phyloP scores from a whole-genome alignment of 345 rosid genomes.

The Corchorus capsularis region DNA sequence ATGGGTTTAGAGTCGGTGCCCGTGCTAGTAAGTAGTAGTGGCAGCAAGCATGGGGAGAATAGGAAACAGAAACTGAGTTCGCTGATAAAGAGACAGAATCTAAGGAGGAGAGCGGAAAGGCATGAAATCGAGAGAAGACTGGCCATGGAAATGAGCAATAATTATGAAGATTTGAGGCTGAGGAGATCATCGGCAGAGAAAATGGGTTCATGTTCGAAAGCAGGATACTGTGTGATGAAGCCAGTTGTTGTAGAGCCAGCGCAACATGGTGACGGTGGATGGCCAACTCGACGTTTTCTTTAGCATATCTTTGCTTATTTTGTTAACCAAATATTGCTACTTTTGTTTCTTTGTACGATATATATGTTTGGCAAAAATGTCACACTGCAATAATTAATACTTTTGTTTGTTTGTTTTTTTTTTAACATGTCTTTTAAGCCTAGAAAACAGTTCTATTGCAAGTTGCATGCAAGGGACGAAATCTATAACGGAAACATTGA shows the following conservation, averaged over 20 bases:
- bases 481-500: no score
- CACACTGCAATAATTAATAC: neutral
- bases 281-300: slow-evolving; percentile 50
- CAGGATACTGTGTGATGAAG: slow-evolving; percentile 39
- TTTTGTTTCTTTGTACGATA: neutral
- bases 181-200: slow-evolving; percentile 12
- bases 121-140: slow-evolving; percentile 37
- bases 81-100: slow-evolving; percentile 50
- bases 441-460: no score
- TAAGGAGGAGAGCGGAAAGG: slow-evolving; percentile 49
- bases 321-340: neutral
- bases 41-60: neutral
- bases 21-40: slow-evolving; percentile 39
- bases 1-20: slow-evolving; percentile 94
- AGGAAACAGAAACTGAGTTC: slow-evolving; percentile 31
- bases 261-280: slow-evolving; percentile 27
- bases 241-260: slow-evolving; percentile 32
- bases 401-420: no score
- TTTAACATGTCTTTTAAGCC: no score
- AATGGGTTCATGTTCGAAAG: slow-evolving; percentile 34
- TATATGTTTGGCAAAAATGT: neutral
- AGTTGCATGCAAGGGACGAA: no score
- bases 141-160: slow-evolving; percentile 19
- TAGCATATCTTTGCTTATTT: neutral
- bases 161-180: slow-evolving; percentile 11